Evolutionary conservation across 805 yeast species (phyloP), one percentile per base, ranked within the genome.

Genomic region (Lachancea sp.): DNA sequence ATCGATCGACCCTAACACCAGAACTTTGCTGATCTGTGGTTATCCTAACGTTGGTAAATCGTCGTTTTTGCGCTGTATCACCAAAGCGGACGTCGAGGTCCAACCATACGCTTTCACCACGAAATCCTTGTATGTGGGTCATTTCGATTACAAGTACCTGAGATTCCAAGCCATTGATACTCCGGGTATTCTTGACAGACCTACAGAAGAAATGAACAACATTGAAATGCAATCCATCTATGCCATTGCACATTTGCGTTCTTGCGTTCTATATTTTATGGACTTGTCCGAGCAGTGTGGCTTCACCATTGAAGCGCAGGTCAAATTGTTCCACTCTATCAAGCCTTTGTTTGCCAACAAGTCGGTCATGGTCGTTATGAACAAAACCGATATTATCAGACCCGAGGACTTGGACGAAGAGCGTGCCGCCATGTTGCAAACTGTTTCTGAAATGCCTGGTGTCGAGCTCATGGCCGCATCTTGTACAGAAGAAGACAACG

Each of bases 81-180:
- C 99, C 52, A 86, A 95, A 60, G 98, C 98, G 33, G 98, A 93
- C 60, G 99, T 93, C 48, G 99, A 93, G 64, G 99, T 93, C 50
- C 99, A 93, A 70, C 99, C 99, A 35, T 93, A 93, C 68, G 99
- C 99, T 29, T 93, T 93, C 81, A 93, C 99, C 56, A 93, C 99
- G 50, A 93, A 93, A 72, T 86, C 96, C 27, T 73, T 93, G 58
- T 93, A 88, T 60, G 99, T 93, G 48, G 99, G 99, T 56, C 99
- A 93, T 72, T 93, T 93, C 66, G 99, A 93, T 72, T 93, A 93
- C 74, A 93, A 93, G 72, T 95, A 93, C 68, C 74, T 93, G 62
- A 78, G 99, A 62, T 93, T 93, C 74, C 99, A 93, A 74, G 99
- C 98, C 46, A 93, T 93, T 63, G 99, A 93, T 70, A 93, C 99